Evolutionary conservation across 139 green algal genomes (phyloP), one percentile per base, ranked within the genome.

Genomic region (Chloropicon primus): DNA sequence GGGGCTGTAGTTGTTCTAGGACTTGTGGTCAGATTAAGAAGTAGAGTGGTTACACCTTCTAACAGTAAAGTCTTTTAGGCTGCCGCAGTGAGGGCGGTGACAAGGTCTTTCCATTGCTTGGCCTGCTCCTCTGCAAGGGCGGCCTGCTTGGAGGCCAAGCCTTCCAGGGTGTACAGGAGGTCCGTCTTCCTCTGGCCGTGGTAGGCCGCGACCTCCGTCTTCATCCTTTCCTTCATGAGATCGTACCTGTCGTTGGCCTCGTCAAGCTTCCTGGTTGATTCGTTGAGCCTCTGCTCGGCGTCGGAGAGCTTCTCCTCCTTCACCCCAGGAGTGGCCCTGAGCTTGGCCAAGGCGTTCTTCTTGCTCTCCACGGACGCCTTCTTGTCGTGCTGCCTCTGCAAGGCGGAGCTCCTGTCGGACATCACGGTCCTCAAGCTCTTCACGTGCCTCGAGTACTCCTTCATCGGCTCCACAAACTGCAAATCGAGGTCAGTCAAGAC

Each of bases 221-320:
- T 27, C 72, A 75, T 75, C 25, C 72, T 27, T 17, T 75, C 72
- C 72, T 41, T 28, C 10, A 75, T 75, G 5, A 75, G 72, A 10
- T 75, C 25, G 72, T 75, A 75, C 25, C 25, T 27, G 25, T 75
- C 72, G 72, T 75, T 75, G 72, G 72, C 72, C 25, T 75, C 72
- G 72, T 27, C 24, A 5, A 75, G 26, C 24, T 41, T 27, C 5
- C 25, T 5, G 72, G 72, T 24, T 5, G 26, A 75, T 10, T 75
- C 72, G 25, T 75, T 28, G 10, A 75, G 72, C 72, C 25, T 28
- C 72, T 28, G 72, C 25, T 75, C 25, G 72, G 25, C 24, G 25
- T 75, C 25, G 5, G 72, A 28, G 25, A 75, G 25, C 24, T 28
- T 27, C 24, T 75, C 72, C 25, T 27, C 24, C 72, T 75, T 75